Conservation (phyloP, 2,329 filamentous ascomycete species). For the Fusarium sp. region DNA sequence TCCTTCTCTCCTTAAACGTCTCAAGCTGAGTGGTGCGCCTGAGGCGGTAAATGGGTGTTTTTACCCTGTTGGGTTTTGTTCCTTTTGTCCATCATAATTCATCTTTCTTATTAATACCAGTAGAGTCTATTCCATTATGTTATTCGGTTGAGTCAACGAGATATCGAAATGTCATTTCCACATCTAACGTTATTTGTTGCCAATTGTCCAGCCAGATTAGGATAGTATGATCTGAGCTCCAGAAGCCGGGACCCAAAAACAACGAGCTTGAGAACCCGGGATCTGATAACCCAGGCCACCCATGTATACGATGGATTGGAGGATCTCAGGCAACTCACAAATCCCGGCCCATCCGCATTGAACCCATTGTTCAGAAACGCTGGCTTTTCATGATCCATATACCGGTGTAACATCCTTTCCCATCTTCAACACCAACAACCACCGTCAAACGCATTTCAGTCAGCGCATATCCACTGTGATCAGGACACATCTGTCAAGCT, state of each 20-base stretch:
- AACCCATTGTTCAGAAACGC: neutral
- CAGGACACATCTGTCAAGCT: constrained; percentile 3
- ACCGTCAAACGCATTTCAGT: neutral
- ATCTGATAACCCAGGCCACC: constrained; percentile 15
- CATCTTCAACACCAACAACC: neutral
- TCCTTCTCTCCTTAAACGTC: constrained; percentile 24
- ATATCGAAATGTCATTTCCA: neutral
- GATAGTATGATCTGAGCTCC: constrained; percentile 32
- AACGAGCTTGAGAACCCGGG: constrained; percentile 14
- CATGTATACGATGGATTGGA: neutral
- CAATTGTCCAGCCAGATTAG: constrained; percentile 12
- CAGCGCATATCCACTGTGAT: neutral
- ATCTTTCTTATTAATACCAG: constrained; percentile 9
- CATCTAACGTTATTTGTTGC: neutral
- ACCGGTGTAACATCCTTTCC: neutral
- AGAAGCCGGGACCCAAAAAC: constrained; percentile 18
- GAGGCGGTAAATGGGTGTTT: constrained; percentile 30
- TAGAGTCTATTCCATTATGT: neutral
- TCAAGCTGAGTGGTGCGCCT: constrained; percentile 48
- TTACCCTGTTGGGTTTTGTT: constrained; percentile 32
- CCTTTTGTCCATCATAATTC: constrained; percentile 43
- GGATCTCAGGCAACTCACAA: constrained; percentile 17
- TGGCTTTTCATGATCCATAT: constrained; percentile 2
- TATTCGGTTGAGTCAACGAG: constrained; percentile 1
- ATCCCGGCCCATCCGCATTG: constrained; percentile 17